phyloP scores from a whole-genome alignment of 1,139 yeast genomes.

The Hyphopichia pseudoburtonii region DNA sequence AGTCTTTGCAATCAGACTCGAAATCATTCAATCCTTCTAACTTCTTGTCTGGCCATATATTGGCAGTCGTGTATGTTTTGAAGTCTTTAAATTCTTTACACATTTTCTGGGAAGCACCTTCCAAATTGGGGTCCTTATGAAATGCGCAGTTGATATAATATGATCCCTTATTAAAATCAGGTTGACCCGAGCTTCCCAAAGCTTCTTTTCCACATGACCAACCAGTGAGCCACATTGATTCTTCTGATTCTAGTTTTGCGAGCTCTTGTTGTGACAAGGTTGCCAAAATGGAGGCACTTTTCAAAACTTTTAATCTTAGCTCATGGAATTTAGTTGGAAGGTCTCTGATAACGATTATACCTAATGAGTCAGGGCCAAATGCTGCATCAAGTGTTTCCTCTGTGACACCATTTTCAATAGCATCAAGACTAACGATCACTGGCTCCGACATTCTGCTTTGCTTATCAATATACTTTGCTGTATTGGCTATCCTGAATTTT shows the following conservation, averaged over 20 bases:
- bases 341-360: conserved; percentile 48
- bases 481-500: no score
- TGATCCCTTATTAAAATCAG: conserved; percentile 59
- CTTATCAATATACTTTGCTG: no score
- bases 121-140: conserved; percentile 40
- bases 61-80: conserved; percentile 48
- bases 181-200: conserved; percentile 35
- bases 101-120: conserved; percentile 43
- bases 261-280: conserved; percentile 36
- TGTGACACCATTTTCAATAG: conserved; percentile 33
- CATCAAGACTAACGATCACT: conserved; percentile 33
- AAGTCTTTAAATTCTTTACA: conserved; percentile 30
- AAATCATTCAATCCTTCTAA: conserved; percentile 25
- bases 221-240: conserved; percentile 54
- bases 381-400: conserved; percentile 39
- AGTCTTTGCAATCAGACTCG: conserved; percentile 34
- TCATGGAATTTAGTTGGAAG: conserved; percentile 39
- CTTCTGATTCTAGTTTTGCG: conserved; percentile 44
- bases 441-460: conserved; percentile 18
- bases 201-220: conserved; percentile 68
- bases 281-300: conserved; percentile 47
- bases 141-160: conserved; percentile 63
- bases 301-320: conserved; percentile 45
- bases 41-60: conserved; percentile 51
- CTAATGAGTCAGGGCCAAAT: conserved; percentile 60